Evolutionary conservation across 306 rosid species (phyloP).

Genomic region (Ceratonia siliqua): DNA sequence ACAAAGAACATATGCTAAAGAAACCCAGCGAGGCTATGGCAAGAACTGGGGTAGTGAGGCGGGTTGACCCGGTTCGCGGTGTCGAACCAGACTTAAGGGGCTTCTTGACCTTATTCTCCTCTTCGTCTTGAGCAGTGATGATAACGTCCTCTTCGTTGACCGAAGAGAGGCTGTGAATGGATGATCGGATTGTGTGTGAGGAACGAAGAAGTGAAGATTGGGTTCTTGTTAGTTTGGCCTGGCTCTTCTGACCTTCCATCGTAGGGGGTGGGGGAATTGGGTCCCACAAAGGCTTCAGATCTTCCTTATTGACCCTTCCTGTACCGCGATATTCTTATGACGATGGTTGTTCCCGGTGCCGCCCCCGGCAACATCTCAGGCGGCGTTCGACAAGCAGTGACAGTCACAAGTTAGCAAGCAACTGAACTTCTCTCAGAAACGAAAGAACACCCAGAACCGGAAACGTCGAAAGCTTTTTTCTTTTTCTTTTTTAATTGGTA

Average conservation of each 20-base stretch:
- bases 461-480: neutral
- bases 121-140: slow-evolving; percentile 43
- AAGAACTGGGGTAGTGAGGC: slow-evolving; percentile 38
- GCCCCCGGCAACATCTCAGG: slow-evolving; percentile 66
- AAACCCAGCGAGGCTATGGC: slow-evolving; percentile 39
- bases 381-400: slow-evolving; percentile 17
- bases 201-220: slow-evolving; percentile 86
- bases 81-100: slow-evolving; percentile 35
- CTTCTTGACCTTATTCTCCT: slow-evolving; percentile 43
- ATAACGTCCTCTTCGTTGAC: slow-evolving; percentile 56
- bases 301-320: slow-evolving; percentile 36
- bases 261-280: neutral
- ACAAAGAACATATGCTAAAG: slow-evolving; percentile 46
- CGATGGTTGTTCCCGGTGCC: slow-evolving; percentile 27
- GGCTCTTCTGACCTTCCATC: slow-evolving; percentile 81
- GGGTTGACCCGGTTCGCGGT: slow-evolving; percentile 46
- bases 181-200: slow-evolving; percentile 91
- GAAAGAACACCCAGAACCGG: neutral
- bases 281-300: no score
- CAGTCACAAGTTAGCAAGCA: slow-evolving; percentile 9
- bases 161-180: slow-evolving; percentile 82
- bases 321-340: slow-evolving; percentile 52
- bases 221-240: slow-evolving; percentile 76
- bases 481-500: neutral
- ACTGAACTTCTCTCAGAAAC: slow-evolving; percentile 8